Evolutionary conservation across 1,284 basidiomycete genomes (phyloP).

Genomic region (Gomphus bonarii): DNA sequence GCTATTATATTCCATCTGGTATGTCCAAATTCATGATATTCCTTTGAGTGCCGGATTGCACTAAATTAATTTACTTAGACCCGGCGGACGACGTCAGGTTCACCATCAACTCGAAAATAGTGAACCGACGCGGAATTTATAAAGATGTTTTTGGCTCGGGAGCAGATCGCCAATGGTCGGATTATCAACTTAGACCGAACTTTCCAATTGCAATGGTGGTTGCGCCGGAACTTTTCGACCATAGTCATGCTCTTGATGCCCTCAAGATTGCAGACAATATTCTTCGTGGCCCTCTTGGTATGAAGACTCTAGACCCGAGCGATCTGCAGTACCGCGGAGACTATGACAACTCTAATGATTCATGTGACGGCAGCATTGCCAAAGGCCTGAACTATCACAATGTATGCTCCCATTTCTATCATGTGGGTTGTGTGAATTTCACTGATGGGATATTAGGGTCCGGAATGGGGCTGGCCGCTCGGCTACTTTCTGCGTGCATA

Average conservation of each 20-base stretch:
- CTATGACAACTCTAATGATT: slow-evolving; percentile 91
- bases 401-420: slow-evolving; percentile 27
- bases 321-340: slow-evolving; percentile 82
- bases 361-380: slow-evolving; percentile 68
- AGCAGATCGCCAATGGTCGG: slow-evolving; percentile 81
- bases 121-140: slow-evolving; percentile 93
- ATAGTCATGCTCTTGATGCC: slow-evolving; percentile 68
- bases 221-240: slow-evolving; percentile 90
- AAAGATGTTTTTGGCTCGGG: slow-evolving; percentile 96
- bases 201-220: slow-evolving; percentile 96
- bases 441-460: slow-evolving; percentile 38
- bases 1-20: slow-evolving; percentile 85
- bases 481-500: slow-evolving; percentile 95
- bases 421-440: neutral
- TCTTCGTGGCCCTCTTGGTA: slow-evolving; percentile 77
- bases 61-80: slow-evolving; percentile 32
- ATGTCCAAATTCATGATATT: slow-evolving; percentile 1
- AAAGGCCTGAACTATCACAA: slow-evolving; percentile 89
- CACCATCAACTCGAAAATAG: slow-evolving; percentile 57
- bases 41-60: neutral
- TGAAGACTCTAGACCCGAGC: slow-evolving; percentile 84
- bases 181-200: slow-evolving; percentile 91
- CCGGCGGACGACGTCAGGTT: slow-evolving; percentile 65
- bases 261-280: slow-evolving; percentile 68
- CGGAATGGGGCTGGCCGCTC: slow-evolving; percentile 90